Conservation (phyloP, 331 rosid genomes). For the Rhamnella rubrinervis region DNA sequence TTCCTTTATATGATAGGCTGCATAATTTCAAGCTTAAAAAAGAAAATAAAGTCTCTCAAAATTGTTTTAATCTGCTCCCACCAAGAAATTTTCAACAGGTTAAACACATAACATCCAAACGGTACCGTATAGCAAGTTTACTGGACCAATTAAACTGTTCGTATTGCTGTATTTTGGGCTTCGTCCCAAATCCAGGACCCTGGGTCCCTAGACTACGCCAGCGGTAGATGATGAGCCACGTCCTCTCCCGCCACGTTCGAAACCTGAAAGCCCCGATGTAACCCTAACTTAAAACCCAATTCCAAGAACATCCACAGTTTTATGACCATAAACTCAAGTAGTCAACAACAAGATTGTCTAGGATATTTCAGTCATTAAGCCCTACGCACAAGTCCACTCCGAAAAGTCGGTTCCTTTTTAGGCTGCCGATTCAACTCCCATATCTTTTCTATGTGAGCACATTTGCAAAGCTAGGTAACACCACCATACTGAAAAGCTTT, state of each 20-base stretch:
- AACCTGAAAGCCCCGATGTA: background rate
- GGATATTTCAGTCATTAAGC: conserved; percentile 14
- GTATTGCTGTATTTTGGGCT: too few relatives aligned
- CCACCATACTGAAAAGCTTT: background rate
- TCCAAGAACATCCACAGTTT: background rate
- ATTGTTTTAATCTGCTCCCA: too few relatives aligned
- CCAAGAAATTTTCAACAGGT: too few relatives aligned
- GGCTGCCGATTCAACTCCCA: background rate
- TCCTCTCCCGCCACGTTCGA: conserved; percentile 45
- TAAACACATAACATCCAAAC: too few relatives aligned
- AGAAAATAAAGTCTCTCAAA: too few relatives aligned
- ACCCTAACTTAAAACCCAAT: background rate
- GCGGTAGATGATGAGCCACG: conserved; percentile 47
- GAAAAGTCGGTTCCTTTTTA: conserved; percentile 15
- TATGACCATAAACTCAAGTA: background rate
- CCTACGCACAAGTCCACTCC: background rate
- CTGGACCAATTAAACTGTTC: too few relatives aligned
- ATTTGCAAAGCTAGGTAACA: background rate
- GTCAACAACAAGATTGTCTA: background rate
- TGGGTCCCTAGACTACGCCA: background rate
- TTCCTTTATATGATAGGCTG: too few relatives aligned
- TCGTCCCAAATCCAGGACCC: background rate
- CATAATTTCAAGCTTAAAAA: too few relatives aligned
- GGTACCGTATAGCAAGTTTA: too few relatives aligned
- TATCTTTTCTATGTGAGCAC: background rate